Evolutionary conservation across 345 rosid species (phyloP), one percentile per base, ranked within the genome.

Genomic region (Heritiera littoralis): DNA sequence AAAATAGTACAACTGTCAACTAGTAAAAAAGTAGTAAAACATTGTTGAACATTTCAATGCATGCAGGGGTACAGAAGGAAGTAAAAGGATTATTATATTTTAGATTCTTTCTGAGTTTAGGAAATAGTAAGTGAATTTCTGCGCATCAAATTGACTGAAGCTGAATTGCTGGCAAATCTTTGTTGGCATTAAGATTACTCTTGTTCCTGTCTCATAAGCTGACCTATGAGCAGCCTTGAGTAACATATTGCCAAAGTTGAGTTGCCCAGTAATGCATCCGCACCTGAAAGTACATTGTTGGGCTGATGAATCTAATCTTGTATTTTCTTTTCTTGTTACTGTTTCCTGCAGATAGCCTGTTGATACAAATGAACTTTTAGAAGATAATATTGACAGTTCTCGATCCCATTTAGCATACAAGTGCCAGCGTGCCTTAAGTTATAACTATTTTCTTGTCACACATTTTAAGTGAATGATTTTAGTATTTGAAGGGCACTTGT

Each of bases 111-210:
- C 14, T 10, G 13, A 48, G 13, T 48, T 48, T 48, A 48, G 52
- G 28, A 48, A 48, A 43, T 20, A 23, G 28, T 68, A 69, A 9
- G 23, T 43, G 55, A 69, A 69, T 9, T 68, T 18, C 14, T 43
- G 72, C 2, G 2, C 30, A 43, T 12, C 10, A 60, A 59, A 32
- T 20, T 14, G 41, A 17, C 67, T 43, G 78, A 35, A 71, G 84
- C 65, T 78, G 79, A 81, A 83, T 83, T 78, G 84, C 81, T 45
- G 83, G 84, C 85, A 86, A 86, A 89, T 86, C 91, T 81, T 85
- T 88, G 76, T 89, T 83, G 89, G 89, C 87, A 84, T 80, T 66
- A 77, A 63, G 86, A 81, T 76, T 60, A 56, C 72, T 66, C 23
- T 48, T 2, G 28, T 17, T 65, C 15, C 17, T 28, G 32, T 72